phyloP scores from a whole-genome alignment of 176 grass and related monocot species.

The Olyra latifolia region DNA sequence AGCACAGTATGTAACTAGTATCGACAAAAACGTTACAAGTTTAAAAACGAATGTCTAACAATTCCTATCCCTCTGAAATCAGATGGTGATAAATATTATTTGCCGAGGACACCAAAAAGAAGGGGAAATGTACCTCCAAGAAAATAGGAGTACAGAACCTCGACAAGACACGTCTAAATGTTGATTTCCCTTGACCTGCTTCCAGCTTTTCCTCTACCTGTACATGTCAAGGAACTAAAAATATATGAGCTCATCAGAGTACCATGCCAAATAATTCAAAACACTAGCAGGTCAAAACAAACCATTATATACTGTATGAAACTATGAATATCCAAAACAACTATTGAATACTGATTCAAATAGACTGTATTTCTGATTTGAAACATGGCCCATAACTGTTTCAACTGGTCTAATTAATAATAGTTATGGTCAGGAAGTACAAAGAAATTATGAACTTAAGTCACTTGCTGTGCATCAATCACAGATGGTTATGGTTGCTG shows the following conservation, averaged over 20 bases:
- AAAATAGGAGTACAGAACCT: constrained; percentile 98
- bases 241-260: not conserved
- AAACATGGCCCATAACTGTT: not conserved
- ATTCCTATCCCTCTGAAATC: not conserved
- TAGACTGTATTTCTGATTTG: not conserved
- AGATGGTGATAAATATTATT: not conserved
- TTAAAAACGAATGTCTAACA: not conserved
- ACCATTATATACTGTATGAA: not conserved
- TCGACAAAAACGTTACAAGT: not conserved
- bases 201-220: constrained; percentile 98
- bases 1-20: not conserved
- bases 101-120: not conserved
- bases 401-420: not conserved
- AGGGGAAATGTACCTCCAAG: constrained; percentile 58
- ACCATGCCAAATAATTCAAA: not conserved
- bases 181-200: constrained; percentile 81
- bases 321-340: not conserved
- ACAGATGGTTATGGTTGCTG: too few relatives aligned
- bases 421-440: not conserved
- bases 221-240: not conserved
- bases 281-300: not conserved
- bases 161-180: constrained; percentile 72
- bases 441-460: too few relatives aligned
- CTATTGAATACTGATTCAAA: not conserved
- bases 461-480: too few relatives aligned